Percentiles rank a stretch among this genome's conserved stretches.
phyloP scores from a whole-genome alignment of 2,329 filamentous ascomycete species.

The Ascochyta viciae-villosae region DNA sequence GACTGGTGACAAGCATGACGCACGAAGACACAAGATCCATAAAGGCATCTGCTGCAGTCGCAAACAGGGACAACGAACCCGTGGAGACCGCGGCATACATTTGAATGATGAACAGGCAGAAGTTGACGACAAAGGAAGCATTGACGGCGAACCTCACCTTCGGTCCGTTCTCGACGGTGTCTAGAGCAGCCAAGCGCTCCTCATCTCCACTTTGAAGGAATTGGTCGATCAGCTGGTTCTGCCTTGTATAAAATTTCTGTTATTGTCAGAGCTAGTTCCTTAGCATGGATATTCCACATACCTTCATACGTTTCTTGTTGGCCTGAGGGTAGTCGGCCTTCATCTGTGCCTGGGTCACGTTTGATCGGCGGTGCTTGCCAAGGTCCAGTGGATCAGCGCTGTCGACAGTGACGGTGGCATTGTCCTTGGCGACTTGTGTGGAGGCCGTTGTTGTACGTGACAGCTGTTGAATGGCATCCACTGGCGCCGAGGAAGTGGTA shows the following conservation, averaged over 20 bases:
- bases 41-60: constrained; percentile 71
- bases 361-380: constrained; percentile 41
- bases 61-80: constrained; percentile 68
- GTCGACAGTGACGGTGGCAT: constrained; percentile 24
- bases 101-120: constrained; percentile 64
- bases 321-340: constrained; percentile 56
- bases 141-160: constrained; percentile 51
- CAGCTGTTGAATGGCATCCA: constrained; percentile 36
- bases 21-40: constrained; percentile 70
- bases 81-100: constrained; percentile 65
- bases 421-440: constrained; percentile 33
- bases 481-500: constrained; percentile 27
- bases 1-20: constrained; percentile 68
- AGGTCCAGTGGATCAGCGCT: constrained; percentile 48
- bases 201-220: constrained; percentile 65
- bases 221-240: constrained; percentile 52
- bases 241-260: constrained; percentile 51
- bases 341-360: constrained; percentile 55
- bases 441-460: constrained; percentile 29
- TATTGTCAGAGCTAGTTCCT: constrained; percentile 6
- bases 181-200: constrained; percentile 60
- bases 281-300: not conserved
- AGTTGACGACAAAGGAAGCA: constrained; percentile 48
- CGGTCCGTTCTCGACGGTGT: constrained; percentile 57
- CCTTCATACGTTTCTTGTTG: constrained; percentile 47